Percentiles rank a stretch among this genome's conserved stretches.
Evolutionary conservation across 2,329 filamentous ascomycete species (phyloP).

Genomic region (Ceratocystis alfenasii): DNA sequence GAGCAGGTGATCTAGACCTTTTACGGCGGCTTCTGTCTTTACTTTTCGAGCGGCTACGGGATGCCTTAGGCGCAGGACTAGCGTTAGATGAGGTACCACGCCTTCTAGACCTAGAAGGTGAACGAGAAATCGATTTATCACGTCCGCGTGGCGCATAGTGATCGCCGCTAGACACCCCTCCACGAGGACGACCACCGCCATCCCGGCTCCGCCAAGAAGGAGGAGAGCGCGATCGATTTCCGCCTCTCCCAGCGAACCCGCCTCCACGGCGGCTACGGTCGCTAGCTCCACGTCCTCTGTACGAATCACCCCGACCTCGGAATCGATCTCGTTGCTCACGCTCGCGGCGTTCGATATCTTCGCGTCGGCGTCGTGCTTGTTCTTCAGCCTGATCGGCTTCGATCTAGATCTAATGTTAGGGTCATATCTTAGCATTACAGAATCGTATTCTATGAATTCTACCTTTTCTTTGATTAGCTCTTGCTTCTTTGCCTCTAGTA

Average conservation of each 20-base stretch:
- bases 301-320: conserved; percentile 43
- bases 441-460: not conserved
- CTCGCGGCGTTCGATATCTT: conserved; percentile 59
- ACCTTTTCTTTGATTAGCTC: conserved; percentile 95
- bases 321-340: conserved; percentile 48
- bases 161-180: conserved; percentile 31
- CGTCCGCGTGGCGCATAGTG: conserved; percentile 40
- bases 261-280: conserved; percentile 35
- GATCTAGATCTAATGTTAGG: conserved; percentile 39
- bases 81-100: conserved; percentile 25
- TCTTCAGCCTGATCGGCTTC: conserved; percentile 74
- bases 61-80: conserved; percentile 29
- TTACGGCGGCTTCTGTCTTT: conserved; percentile 37
- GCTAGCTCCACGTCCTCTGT: conserved; percentile 37
- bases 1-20: conserved; percentile 30
- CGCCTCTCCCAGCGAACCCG: conserved; percentile 32
- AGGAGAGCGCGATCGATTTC: conserved; percentile 38
- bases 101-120: conserved; percentile 27
- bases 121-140: conserved; percentile 24
- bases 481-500: conserved; percentile 89
- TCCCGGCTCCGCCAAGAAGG: conserved; percentile 28
- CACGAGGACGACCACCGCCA: conserved; percentile 34
- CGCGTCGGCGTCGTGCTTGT: conserved; percentile 56
- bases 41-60: conserved; percentile 40
- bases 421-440: not conserved